Base-by-base conservation (phyloP, 2,329 filamentous ascomycete species). In the Penicillium sp. region DNA sequence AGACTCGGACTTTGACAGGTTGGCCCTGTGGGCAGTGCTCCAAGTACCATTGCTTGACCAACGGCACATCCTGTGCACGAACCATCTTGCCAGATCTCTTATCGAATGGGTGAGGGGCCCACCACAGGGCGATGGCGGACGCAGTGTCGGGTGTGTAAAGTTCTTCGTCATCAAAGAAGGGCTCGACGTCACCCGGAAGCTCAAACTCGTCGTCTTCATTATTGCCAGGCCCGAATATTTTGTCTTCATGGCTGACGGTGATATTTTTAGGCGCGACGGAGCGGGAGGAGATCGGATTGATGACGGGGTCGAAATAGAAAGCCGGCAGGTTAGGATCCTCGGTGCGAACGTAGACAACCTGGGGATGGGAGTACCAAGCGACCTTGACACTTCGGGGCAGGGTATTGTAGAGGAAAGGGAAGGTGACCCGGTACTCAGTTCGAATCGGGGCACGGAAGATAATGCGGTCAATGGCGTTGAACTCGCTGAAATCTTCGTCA, bases 401-500 rank as follows among this genome's bases (percentile, higher is more conserved):
- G 17, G 91, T 95, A 68, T 98, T 98, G 74, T 98, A 98, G 6
- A 98, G 77, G 67, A 85, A 96, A 0, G 93, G 93, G 67, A 88
- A 97, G 0, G 89, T 89, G 38, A 98, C 93, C 40, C 91, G 83
- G 64, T 94, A 96, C 71, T 98, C 93, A 8, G 91, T 98, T 59
- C 91, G 83, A 57, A 97, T 94, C 0, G 91, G 90, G 41, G 87
- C 85, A 57, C 93, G 86, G 78, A 98, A 98, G 59, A 98, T 98
- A 71, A 98, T 98, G 60, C 94, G 88, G 64, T 98, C 93, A 61
- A 98, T 98, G 31, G 93, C 93, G 65, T 98, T 98, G 77, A 98
- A 98, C 70, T 98, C 93, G 70, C 93, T 93, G 71, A 98, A 98
- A 65, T 98, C 93, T 69, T 98, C 93, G 60, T 97, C 91, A 61